phyloP scores from a whole-genome alignment of 2,329 filamentous ascomycete genomes.

The Trichoderma sp. region DNA sequence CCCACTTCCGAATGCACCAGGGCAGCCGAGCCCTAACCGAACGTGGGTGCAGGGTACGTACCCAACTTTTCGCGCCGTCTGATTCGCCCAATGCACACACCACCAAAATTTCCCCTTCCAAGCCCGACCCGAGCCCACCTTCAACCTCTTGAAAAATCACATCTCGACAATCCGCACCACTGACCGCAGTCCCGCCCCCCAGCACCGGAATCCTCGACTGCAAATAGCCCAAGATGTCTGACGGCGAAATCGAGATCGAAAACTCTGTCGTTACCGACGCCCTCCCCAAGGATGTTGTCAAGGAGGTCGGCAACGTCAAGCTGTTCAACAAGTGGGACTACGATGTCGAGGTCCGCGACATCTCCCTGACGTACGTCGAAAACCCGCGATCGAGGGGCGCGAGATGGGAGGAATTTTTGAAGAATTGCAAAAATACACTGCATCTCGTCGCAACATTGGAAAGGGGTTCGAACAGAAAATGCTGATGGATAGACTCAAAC shows the following conservation, averaged over 20 bases:
- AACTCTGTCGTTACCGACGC: constrained; percentile 73
- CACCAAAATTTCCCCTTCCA: constrained; percentile 44
- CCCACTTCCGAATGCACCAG: constrained; percentile 41
- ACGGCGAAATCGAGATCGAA: constrained; percentile 91
- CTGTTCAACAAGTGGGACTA: constrained; percentile 98
- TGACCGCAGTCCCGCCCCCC: constrained; percentile 43
- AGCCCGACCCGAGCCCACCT: constrained; percentile 39
- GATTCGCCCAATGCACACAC: constrained; percentile 44
- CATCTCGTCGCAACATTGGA: constrained; percentile 4
- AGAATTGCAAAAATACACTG: background rate
- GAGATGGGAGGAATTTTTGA: constrained; percentile 8
- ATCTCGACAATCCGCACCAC: constrained; percentile 45
- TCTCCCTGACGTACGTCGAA: constrained; percentile 88
- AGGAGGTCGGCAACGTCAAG: constrained; percentile 90
- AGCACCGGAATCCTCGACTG: constrained; percentile 45
- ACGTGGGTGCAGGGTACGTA: constrained; percentile 37
- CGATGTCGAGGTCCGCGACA: constrained; percentile 99
- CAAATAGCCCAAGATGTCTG: constrained; percentile 75
- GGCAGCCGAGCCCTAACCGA: constrained; percentile 49
- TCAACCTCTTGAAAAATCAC: constrained; percentile 42
- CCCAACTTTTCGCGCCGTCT: constrained; percentile 35
- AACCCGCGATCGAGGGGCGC: constrained; percentile 11
- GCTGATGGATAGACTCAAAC: constrained; percentile 42
- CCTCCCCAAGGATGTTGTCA: constrained; percentile 89
- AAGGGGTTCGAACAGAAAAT: constrained; percentile 27